Evolutionary conservation across 129 eudicot genomes (phyloP), one percentile per base, ranked within the genome.

Genomic region (Dittrichia graveolens): DNA sequence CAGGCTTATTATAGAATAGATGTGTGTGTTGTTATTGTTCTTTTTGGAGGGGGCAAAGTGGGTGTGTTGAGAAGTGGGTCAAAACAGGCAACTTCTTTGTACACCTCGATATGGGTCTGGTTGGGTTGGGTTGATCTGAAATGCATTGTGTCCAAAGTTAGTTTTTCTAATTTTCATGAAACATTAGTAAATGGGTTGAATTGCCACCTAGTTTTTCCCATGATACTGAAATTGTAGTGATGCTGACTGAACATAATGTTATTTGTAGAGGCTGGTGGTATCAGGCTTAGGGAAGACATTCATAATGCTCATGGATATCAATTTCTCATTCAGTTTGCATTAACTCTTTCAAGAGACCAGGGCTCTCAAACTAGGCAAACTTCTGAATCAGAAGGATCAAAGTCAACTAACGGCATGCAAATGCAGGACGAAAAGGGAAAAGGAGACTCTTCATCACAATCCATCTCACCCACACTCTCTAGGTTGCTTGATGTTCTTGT

Each of bases 241-340:
- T 68, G 81, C 79, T 82, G 62, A 86, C 76, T 49, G 72, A 53
- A 57, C 45, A 35, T 57, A 61, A 6, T 47, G 80, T 61, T 87
- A 76, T 72, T 73, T 83, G 78, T 82, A 95, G 99, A 91, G 84
- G 96, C 99, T 83, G 94, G 91, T 81, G 96, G 96, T 73, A 77
- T 84, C 71, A 80, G 81, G 74, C 97, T 95, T 13, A 85, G 99
- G 74, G 99, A 95, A 86, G 99, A 95, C 79, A 86, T 95, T 72
- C 99, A 88, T 67, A 95, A 91, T 80, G 97, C 96, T 75, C 99
- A 95, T 61, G 99, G 99, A 37, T 90, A 95, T 80, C 99, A 95
- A 18, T 95, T 84, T 78, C 88, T 95, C 48, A 94, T 91, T 47
- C 97, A 91, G 79, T 95, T 95, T 41, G 94, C 99, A 8, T 79